A percentile compares a stretch with the other conserved stretches of the same genome.
These are phyloP conservation scores for Oxalis stricta DNA, from an alignment of 441 rosid species.

Conservation along the genomic window DNA sequence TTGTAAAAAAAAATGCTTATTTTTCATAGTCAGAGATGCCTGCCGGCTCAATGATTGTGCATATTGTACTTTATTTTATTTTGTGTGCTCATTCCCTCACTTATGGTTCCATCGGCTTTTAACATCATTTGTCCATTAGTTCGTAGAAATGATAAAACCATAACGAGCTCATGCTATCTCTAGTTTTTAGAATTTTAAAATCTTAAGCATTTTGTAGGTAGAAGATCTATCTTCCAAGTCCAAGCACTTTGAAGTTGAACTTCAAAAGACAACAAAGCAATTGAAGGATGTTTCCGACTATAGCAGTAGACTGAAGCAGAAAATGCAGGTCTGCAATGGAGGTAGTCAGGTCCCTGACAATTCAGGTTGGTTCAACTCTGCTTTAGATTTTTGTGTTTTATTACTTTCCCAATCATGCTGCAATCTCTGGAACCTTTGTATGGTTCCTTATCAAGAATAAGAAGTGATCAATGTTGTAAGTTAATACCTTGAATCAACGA, in stretches of 20 bases:
- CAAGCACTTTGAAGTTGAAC: conserved; percentile 41
- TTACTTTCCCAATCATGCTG: background rate
- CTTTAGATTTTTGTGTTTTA: conserved; percentile 2
- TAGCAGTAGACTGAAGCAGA: conserved; percentile 59
- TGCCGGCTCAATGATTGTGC: no score
- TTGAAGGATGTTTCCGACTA: conserved; percentile 38
- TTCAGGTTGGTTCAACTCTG: conserved; percentile 32
- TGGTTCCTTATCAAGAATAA: background rate
- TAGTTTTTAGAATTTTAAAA: background rate
- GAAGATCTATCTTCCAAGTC: conserved; percentile 36
- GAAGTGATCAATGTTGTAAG: no score
- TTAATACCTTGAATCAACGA: no score
- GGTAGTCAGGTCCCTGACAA: conserved; percentile 42
- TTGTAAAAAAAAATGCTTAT: no score
- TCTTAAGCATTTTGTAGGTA: conserved; percentile 23
- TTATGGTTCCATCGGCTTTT: no score
- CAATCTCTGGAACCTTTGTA: background rate
- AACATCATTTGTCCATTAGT: background rate
- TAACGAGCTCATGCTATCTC: no score
- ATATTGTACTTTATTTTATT: no score
- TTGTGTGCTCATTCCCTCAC: no score
- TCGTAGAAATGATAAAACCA: background rate
- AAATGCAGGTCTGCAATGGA: conserved; percentile 57
- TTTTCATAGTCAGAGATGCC: no score
- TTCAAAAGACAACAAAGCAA: conserved; percentile 32